phyloP scores from a whole-genome alignment of 2,329 filamentous ascomycete species.

The Xylariaceae sp. region DNA sequence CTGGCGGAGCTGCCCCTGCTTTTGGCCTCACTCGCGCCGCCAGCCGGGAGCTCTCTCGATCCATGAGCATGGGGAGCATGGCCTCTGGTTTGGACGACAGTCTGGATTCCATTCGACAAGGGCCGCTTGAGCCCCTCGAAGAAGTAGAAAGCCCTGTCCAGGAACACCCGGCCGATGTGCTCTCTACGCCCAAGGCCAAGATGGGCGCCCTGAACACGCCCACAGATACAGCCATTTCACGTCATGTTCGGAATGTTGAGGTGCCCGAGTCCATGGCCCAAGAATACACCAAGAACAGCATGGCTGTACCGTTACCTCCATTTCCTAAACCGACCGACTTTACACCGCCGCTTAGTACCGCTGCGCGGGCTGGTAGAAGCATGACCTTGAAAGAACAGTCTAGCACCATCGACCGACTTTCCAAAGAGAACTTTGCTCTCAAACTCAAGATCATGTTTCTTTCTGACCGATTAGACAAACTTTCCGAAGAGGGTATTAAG shows the following conservation, averaged over 20 bases:
- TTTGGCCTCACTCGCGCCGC: constrained; percentile 45
- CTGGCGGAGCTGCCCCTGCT: constrained; percentile 66
- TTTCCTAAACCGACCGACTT: constrained; percentile 44
- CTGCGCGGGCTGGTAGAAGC: constrained; percentile 57
- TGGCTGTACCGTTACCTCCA: constrained; percentile 46
- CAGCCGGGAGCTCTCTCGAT: constrained; percentile 59
- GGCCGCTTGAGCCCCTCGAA: constrained; percentile 46
- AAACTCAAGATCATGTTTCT: constrained; percentile 98
- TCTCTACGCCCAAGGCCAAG: constrained; percentile 67
- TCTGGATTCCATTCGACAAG: constrained; percentile 40
- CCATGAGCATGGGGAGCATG: constrained; percentile 86
- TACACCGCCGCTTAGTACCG: constrained; percentile 48
- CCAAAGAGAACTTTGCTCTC: constrained; percentile 96
- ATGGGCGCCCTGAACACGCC: constrained; percentile 55
- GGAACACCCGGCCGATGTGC: constrained; percentile 39
- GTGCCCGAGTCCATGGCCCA: constrained; percentile 83
- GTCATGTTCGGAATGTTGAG: constrained; percentile 83
- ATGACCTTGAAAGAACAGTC: constrained; percentile 96
- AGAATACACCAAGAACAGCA: constrained; percentile 72
- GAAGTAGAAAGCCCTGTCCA: constrained; percentile 40
- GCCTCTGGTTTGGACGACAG: constrained; percentile 65
- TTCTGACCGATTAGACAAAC: constrained; percentile 84
- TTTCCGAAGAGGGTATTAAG: constrained; percentile 93
- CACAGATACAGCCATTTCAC: constrained; percentile 82
- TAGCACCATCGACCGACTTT: constrained; percentile 90